Percentiles rank a stretch among this genome's conserved stretches.
phyloP scores from a whole-genome alignment of 371 early-diverging fungal species.

The Apophysomyces variabilis region DNA sequence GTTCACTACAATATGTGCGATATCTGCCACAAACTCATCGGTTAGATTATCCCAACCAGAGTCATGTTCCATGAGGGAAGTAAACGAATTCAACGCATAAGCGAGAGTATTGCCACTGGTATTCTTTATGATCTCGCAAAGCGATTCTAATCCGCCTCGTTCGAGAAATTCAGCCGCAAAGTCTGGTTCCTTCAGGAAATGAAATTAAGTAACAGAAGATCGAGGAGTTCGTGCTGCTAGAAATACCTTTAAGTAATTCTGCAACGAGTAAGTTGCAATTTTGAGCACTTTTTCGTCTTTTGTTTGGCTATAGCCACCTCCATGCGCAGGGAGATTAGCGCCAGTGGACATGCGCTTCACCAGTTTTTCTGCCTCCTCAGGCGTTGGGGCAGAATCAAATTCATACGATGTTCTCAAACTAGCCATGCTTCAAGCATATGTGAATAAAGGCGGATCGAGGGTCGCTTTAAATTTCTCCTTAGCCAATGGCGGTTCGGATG shows the following conservation, averaged over 20 bases:
- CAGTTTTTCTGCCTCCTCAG: constrained; percentile 44
- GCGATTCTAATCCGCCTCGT: constrained; percentile 62
- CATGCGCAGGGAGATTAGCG: constrained; percentile 28
- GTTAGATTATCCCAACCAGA: constrained; percentile 64
- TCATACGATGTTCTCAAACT: constrained; percentile 24
- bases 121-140: constrained; percentile 65
- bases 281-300: constrained; percentile 65
- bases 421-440: background rate
- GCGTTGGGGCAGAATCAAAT: constrained; percentile 40
- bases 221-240: background rate
- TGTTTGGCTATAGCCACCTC: constrained; percentile 22
- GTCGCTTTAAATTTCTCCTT: background rate
- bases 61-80: constrained; percentile 72
- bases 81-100: constrained; percentile 71
- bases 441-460: constrained; percentile 5
- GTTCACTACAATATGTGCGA: constrained; percentile 64
- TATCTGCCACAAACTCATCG: constrained; percentile 56
- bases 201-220: background rate
- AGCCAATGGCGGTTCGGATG: background rate
- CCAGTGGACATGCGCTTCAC: constrained; percentile 49
- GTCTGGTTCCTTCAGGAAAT: constrained; percentile 61
- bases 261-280: constrained; percentile 67
- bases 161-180: constrained; percentile 73
- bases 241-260: constrained; percentile 67
- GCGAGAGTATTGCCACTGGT: constrained; percentile 72